These are phyloP conservation scores for Hanseniaspora clermontiae DNA, from an alignment of 805 yeast genomes.

Conservation along the genomic window DNA sequence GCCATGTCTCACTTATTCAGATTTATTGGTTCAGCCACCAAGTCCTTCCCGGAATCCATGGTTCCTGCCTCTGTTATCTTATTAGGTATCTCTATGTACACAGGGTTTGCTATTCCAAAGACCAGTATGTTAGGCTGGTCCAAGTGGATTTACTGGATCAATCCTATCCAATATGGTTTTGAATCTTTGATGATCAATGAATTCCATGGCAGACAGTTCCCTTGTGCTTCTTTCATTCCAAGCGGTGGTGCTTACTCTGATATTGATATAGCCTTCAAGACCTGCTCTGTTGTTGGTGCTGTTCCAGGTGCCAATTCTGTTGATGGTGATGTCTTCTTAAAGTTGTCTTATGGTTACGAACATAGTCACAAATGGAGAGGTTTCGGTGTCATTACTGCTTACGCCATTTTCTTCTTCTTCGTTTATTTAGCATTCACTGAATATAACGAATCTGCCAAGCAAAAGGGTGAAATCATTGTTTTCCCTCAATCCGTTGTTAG, in stretches of 20 bases:
- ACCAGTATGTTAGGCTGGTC: constrained; percentile 51
- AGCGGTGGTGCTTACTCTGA: constrained; percentile 34
- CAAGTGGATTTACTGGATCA: constrained; percentile 49
- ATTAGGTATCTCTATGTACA: constrained; percentile 37
- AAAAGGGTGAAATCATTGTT: constrained; percentile 57
- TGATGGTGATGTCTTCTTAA: constrained; percentile 40
- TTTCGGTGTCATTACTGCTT: constrained; percentile 49
- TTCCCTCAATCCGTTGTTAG: constrained; percentile 41
- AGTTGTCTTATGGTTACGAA: constrained; percentile 33
- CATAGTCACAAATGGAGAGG: constrained; percentile 49
- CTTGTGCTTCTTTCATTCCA: constrained; percentile 40
- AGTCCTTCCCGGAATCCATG: constrained; percentile 42
- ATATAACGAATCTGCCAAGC: constrained; percentile 46
- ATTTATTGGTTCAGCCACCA: constrained; percentile 38
- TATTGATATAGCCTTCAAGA: constrained; percentile 27
- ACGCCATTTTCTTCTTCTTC: constrained; percentile 39
- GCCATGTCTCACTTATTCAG: constrained; percentile 46
- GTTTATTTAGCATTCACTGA: constrained; percentile 46
- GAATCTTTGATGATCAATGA: constrained; percentile 50
- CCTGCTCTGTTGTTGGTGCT: constrained; percentile 49
- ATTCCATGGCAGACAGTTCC: constrained; percentile 35
- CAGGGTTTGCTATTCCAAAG: constrained; percentile 49
- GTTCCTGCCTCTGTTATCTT: constrained; percentile 44
- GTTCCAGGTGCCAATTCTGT: constrained; percentile 39
- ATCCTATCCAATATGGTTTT: constrained; percentile 47